These are phyloP conservation scores for Fragosphaeria purpurea DNA, from an alignment of 2,329 filamentous ascomycete genomes.

Conservation along the genomic window DNA sequence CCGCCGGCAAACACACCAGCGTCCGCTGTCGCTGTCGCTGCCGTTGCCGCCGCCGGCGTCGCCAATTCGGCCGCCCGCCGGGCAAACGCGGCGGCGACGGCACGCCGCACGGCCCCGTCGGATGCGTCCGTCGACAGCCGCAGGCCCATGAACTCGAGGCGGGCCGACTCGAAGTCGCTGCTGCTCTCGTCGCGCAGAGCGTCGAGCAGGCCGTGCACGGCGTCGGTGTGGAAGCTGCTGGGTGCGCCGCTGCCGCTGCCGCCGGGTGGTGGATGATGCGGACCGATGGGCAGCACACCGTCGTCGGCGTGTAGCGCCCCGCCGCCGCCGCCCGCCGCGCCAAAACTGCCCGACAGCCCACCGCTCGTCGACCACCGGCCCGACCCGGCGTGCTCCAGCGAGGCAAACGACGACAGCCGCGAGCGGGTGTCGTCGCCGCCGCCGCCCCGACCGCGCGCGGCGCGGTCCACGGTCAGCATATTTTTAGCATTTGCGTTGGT, in stretches of 20 bases:
- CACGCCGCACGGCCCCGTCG: constrained; percentile 76
- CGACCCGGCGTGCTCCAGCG: constrained; percentile 60
- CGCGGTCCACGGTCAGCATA: constrained; percentile 9
- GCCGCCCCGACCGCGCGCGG: constrained; percentile 27
- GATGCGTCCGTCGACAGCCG: constrained; percentile 85
- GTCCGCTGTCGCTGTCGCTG: too few species aligned
- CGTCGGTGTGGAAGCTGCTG: constrained; percentile 71
- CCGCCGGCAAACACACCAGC: constrained; percentile 32
- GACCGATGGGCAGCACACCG: background rate
- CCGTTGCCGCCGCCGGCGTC: constrained; percentile 36
- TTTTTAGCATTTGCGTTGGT: constrained; percentile 12
- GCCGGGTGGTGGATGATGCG: background rate
- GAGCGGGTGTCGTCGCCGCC: constrained; percentile 45
- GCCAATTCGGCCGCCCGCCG: constrained; percentile 66
- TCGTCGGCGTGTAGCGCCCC: too few species aligned
- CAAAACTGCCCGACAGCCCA: background rate
- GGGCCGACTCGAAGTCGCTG: constrained; percentile 68
- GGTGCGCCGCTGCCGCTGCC: constrained; percentile 26
- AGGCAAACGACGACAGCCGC: constrained; percentile 62
- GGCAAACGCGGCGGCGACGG: constrained; percentile 76
- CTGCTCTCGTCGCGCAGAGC: constrained; percentile 64
- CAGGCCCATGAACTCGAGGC: constrained; percentile 88
- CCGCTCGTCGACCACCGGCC: constrained; percentile 21
- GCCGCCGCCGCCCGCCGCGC: background rate
- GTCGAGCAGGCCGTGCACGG: constrained; percentile 77